phyloP scores from a whole-genome alignment of 345 rosid genomes.

The Aethionema arabicum region DNA sequence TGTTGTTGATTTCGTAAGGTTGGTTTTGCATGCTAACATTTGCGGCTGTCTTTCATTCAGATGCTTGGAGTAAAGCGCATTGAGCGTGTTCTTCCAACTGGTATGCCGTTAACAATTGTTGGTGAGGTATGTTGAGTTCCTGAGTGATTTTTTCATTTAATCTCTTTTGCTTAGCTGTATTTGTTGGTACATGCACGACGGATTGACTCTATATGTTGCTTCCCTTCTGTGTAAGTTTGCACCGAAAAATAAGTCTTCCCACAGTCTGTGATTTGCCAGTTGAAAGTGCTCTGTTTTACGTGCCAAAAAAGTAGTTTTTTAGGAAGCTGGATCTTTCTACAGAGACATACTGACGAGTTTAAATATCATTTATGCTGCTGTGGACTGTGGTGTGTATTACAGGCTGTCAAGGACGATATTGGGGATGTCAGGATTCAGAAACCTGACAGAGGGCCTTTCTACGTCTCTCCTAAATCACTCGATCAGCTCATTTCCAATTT shows the following conservation, averaged over 20 bases:
- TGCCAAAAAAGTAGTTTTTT: background rate
- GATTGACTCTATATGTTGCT: too few species aligned
- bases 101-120: constrained; percentile 86
- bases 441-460: constrained; percentile 74
- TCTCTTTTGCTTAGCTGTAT: constrained; percentile 1
- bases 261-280: background rate
- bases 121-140: constrained; percentile 70
- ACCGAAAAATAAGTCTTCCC: background rate
- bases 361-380: constrained; percentile 17
- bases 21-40: constrained; percentile 28
- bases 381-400: constrained; percentile 14
- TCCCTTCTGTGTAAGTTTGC: background rate
- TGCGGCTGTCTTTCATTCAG: constrained; percentile 41
- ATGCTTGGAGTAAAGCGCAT: constrained; percentile 97
- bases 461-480: constrained; percentile 75
- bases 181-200: background rate
- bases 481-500: constrained; percentile 86
- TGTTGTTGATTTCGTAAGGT: background rate
- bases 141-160: background rate
- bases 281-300: background rate
- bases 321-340: constrained; percentile 26
- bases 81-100: constrained; percentile 89
- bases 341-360: background rate
- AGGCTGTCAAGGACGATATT: constrained; percentile 95
- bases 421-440: constrained; percentile 80